These are phyloP conservation scores for Pittosporum tobira DNA, from an alignment of 129 eudicot genomes.

Conservation along the genomic window DNA sequence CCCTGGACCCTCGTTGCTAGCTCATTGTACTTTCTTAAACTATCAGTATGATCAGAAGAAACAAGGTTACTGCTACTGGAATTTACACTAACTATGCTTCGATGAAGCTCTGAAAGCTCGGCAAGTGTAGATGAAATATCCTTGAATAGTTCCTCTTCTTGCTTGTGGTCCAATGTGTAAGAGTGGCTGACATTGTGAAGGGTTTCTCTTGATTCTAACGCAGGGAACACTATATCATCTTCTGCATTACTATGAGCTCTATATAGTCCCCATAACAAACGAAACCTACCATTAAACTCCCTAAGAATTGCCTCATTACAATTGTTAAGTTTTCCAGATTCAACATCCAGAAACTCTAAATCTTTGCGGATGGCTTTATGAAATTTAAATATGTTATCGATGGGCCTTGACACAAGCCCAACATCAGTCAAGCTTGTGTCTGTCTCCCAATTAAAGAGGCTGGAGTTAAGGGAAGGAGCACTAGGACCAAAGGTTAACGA, in stretches of 20 bases:
- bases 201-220: conserved; percentile 89
- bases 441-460: conserved; percentile 94
- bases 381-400: conserved; percentile 88
- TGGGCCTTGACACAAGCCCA: conserved; percentile 67
- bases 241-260: conserved; percentile 98
- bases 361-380: conserved; percentile 97
- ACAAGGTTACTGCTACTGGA: conserved; percentile 11
- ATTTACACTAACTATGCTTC: conserved; percentile 16
- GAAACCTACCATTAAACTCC: conserved; percentile 90
- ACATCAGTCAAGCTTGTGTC: conserved; percentile 46
- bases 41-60: conserved; percentile 22
- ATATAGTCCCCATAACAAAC: conserved; percentile 92
- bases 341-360: conserved; percentile 82
- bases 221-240: conserved; percentile 98
- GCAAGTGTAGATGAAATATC: conserved; percentile 82
- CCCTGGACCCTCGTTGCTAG: conserved; percentile 88
- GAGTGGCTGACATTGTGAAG: conserved; percentile 97
- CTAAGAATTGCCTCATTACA: conserved; percentile 66
- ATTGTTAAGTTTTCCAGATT: conserved; percentile 76
- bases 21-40: conserved; percentile 58
- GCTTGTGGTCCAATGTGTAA: conserved; percentile 93
- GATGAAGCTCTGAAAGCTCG: conserved; percentile 70
- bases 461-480: conserved; percentile 83
- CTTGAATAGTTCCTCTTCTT: conserved; percentile 89
- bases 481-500: conserved; percentile 71